A percentile compares a stretch with the other conserved stretches of the same genome.
These are phyloP conservation scores for Lactarius indigo DNA, from an alignment of 768 basidiomycete species.

Conservation along the genomic window DNA sequence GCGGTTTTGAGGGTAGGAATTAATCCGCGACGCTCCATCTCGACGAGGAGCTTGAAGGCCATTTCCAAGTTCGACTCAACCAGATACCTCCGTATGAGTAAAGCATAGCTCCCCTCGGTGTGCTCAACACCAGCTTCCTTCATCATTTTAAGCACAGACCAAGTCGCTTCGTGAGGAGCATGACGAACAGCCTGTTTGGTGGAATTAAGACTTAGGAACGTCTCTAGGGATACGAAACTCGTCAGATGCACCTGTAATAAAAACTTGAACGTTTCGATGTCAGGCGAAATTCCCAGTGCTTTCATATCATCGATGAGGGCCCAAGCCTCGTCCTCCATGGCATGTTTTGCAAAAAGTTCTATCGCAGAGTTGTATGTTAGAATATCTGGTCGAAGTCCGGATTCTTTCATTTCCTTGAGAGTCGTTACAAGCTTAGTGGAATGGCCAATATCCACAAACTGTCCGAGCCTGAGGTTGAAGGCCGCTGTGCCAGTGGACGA, in stretches of 20 bases:
- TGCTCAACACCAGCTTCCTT: constrained; percentile 43
- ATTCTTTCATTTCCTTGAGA: constrained; percentile 22
- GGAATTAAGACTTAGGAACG: constrained; percentile 36
- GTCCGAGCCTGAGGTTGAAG: constrained; percentile 19
- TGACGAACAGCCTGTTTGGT: constrained; percentile 31
- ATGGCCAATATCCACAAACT: not conserved
- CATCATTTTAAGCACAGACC: constrained; percentile 55
- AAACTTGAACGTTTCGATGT: constrained; percentile 51
- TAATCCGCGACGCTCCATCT: constrained; percentile 52
- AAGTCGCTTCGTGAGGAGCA: constrained; percentile 29
- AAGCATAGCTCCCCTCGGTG: constrained; percentile 51
- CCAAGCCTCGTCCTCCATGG: constrained; percentile 41
- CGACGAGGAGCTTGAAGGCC: constrained; percentile 56
- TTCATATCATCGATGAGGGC: constrained; percentile 57
- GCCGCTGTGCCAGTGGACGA: not conserved
- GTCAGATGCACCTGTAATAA: constrained; percentile 49
- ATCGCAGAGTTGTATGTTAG: constrained; percentile 33
- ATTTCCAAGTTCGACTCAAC: constrained; percentile 56
- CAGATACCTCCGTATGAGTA: constrained; percentile 48
- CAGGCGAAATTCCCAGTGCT: constrained; percentile 46
- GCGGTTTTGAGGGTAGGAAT: constrained; percentile 48
- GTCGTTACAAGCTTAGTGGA: constrained; percentile 1
- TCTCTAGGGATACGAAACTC: constrained; percentile 8
- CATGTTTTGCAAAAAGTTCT: constrained; percentile 36
- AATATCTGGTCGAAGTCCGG: constrained; percentile 14